Conservation (phyloP, 2,329 filamentous ascomycete species). For the Thermoascus crustaceus region DNA sequence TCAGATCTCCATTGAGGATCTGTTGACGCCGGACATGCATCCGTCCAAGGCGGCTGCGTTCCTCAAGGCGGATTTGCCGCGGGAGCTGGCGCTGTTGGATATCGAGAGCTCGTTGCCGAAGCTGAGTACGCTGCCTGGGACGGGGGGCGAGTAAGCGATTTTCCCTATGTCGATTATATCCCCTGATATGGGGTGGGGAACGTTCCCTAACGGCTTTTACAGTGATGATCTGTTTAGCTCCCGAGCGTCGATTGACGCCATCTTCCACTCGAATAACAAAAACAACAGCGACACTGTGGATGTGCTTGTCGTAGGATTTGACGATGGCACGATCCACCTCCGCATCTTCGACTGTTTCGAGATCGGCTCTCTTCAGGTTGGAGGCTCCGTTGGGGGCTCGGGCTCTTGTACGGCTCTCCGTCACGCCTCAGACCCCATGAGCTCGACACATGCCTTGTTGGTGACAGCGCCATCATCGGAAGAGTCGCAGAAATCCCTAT, state of each 20-base stretch:
- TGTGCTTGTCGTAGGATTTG: slow-evolving; percentile 66
- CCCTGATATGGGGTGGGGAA: slow-evolving; percentile 8
- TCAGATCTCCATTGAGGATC: slow-evolving; percentile 33
- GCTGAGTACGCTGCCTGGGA: slow-evolving; percentile 62
- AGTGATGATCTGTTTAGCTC: slow-evolving; percentile 58
- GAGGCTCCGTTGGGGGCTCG: slow-evolving; percentile 13
- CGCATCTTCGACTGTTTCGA: slow-evolving; percentile 81
- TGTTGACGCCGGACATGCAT: slow-evolving; percentile 32
- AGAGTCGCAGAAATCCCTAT: slow-evolving; percentile 36
- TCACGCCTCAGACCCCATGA: slow-evolving; percentile 64
- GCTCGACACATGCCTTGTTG: slow-evolving; percentile 72
- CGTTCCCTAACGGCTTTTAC: slow-evolving; percentile 45
- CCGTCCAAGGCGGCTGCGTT: slow-evolving; percentile 27
- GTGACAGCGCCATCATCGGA: slow-evolving; percentile 27
- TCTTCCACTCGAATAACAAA: slow-evolving; percentile 56
- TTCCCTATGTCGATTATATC: slow-evolving; percentile 2
- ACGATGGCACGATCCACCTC: slow-evolving; percentile 63
- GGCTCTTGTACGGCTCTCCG: slow-evolving; percentile 37
- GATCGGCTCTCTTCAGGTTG: slow-evolving; percentile 52
- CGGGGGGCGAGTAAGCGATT: slow-evolving; percentile 45
- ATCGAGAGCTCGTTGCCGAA: slow-evolving; percentile 69
- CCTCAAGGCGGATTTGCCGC: slow-evolving; percentile 53
- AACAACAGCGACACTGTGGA: slow-evolving; percentile 68
- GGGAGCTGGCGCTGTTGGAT: slow-evolving; percentile 65
- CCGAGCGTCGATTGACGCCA: slow-evolving; percentile 58